Base-by-base conservation (phyloP, 1,284 basidiomycete genomes). In the Clitocybe nebularis region DNA sequence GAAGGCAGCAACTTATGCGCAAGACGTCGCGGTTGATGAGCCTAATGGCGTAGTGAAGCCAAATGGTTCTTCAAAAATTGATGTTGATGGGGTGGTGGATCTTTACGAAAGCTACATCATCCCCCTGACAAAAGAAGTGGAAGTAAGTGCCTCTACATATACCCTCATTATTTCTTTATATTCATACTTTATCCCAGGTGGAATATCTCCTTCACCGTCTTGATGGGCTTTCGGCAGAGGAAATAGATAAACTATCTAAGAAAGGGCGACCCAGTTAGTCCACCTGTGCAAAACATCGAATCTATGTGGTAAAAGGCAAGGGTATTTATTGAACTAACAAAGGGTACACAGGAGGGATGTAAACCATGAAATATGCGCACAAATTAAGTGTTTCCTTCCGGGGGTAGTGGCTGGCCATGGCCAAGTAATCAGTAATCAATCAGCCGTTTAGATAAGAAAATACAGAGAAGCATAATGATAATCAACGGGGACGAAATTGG, bases 41-140 rank as follows among this genome's bases (percentile, higher is more conserved):
- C 66, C 69, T 0, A 60, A 53, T 21, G 56, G 46, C 8, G 41
- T 43, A 1, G 36, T 49, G 28, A 53, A 52, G 9, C 44, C 54
- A 38, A 60, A 62, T 36, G 62, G 57, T 4, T 55, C 57, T 26
- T 63, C 72, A 33, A 96, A 96, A 71, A 90, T 99, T 53, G 93
- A 98, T 54, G 85, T 94, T 0, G 89, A 93, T 48, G 85, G 89
- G 30, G 92, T 99, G 5, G 90, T 97, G 13, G 81, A 89, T 56
- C 67, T 99, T 53, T 99, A 99, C 63, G 81, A 93, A 60, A 87
- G 86, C 55, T 93, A 88, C 60, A 93, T 99, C 51, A 99, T 99
- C 45, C 96, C 96, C 4, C 63, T 99, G 51, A 99, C 96, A 4
- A 98, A 95, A 66, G 92, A 95, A 57, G 93, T 99, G 38, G 96